Evolutionary conservation across 2,329 filamentous ascomycete species (phyloP).

Genomic region (Hypoxylon sp.): DNA sequence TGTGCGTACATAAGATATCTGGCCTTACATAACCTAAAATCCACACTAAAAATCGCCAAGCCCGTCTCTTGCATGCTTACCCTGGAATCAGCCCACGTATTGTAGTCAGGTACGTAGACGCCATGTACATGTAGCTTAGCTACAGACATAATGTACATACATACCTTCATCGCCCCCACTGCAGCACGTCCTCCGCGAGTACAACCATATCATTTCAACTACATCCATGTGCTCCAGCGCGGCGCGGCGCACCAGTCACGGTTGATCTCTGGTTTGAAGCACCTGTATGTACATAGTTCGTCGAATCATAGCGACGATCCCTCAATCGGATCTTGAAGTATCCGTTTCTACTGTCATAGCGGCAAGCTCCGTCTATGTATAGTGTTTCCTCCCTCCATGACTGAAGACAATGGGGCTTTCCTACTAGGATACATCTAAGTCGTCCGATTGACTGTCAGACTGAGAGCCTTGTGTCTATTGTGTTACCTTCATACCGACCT

Average conservation of each 20-base stretch:
- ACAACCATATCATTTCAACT: conserved; percentile 29
- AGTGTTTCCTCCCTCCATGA: background rate
- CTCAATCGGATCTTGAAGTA: conserved; percentile 39
- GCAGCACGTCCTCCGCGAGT: conserved; percentile 35
- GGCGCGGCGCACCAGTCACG: conserved; percentile 28
- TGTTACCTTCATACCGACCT: background rate
- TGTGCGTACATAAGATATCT: conserved; percentile 11
- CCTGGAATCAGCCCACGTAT: conserved; percentile 42
- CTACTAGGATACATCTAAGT: background rate
- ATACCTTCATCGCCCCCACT: conserved; percentile 32
- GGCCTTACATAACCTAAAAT: conserved; percentile 46
- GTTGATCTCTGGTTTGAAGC: conserved; percentile 33
- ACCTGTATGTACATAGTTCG: conserved; percentile 27
- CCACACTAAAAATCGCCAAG: conserved; percentile 51
- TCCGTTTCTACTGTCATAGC: conserved; percentile 35
- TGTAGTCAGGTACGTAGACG: conserved; percentile 35
- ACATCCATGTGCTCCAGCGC: conserved; percentile 21
- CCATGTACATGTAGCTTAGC: conserved; percentile 31
- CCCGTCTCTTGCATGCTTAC: conserved; percentile 49
- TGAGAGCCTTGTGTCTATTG: conserved; percentile 22
- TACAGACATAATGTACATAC: conserved; percentile 27
- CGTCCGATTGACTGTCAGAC: conserved; percentile 17
- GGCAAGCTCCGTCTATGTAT: conserved; percentile 22
- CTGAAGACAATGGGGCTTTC: background rate
- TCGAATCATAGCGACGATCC: conserved; percentile 32